Evolutionary conservation across 768 basidiomycete species (phyloP).

Genomic region (Phaeolepiota aurea): DNA sequence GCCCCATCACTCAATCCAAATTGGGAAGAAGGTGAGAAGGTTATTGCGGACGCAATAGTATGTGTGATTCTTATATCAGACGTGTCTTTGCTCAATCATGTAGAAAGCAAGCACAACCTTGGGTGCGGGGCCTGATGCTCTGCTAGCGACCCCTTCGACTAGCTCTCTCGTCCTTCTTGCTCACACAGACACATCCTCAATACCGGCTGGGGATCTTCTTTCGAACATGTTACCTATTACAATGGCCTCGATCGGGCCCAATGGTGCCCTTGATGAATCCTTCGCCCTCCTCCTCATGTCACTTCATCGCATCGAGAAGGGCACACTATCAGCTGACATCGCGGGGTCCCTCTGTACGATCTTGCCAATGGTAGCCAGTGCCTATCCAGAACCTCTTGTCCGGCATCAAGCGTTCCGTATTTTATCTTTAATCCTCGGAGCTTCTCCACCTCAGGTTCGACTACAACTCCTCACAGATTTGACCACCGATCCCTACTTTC

Average conservation of each 20-base stretch:
- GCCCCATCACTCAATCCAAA: conserved; percentile 18
- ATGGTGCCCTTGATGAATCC: conserved; percentile 47
- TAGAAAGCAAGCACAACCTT: conserved; percentile 29
- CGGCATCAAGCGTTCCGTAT: conserved; percentile 58
- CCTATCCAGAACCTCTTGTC: conserved; percentile 47
- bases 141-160: conserved; percentile 16
- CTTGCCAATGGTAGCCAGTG: conserved; percentile 50
- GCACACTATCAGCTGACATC: conserved; percentile 32
- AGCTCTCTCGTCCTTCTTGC: conserved; percentile 28
- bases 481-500: conserved; percentile 36
- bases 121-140: conserved; percentile 12
- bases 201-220: conserved; percentile 14
- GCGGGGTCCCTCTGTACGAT: conserved; percentile 38
- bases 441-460: conserved; percentile 36
- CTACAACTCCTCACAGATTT: conserved; percentile 51
- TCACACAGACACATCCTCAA: conserved; percentile 14
- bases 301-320: conserved; percentile 13
- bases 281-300: conserved; percentile 44
- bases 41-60: conserved; percentile 30
- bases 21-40: conserved; percentile 33
- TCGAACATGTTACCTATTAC: conserved; percentile 30
- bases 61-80: conserved; percentile 10
- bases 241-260: conserved; percentile 43
- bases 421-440: conserved; percentile 43
- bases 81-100: conserved; percentile 2